phyloP scores from a whole-genome alignment of 2,329 filamentous ascomycete species.

The Colletotrichum musicola region DNA sequence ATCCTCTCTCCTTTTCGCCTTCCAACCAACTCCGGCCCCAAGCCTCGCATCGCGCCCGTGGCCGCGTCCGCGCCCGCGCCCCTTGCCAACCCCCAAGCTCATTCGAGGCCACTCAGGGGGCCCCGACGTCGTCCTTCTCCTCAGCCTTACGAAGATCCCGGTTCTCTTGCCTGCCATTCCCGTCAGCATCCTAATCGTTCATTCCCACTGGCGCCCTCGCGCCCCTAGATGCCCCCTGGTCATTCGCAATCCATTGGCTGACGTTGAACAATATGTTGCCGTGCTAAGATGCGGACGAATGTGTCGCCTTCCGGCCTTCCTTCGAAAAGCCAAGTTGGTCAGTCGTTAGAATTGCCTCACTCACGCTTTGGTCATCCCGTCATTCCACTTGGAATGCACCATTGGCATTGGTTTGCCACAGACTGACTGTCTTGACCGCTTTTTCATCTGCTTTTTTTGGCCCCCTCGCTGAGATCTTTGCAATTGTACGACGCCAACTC shows the following conservation, averaged over 20 bases:
- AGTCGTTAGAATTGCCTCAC: constrained; percentile 14
- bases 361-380: constrained; percentile 8
- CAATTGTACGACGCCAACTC: not conserved
- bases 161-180: constrained; percentile 14
- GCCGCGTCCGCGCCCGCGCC: constrained; percentile 18
- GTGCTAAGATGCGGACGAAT: constrained; percentile 14
- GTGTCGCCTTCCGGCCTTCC: constrained; percentile 12
- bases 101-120: constrained; percentile 27
- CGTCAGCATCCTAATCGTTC: constrained; percentile 36
- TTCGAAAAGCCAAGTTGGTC: constrained; percentile 4
- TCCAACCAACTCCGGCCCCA: not conserved
- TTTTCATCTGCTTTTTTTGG: not conserved
- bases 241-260: constrained; percentile 33
- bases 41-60: not conserved
- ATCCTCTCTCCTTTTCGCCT: constrained; percentile 10
- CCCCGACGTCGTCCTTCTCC: not conserved
- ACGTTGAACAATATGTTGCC: constrained; percentile 10
- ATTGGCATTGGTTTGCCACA: not conserved
- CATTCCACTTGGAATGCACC: not conserved
- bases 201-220: constrained; percentile 27
- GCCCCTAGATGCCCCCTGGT: constrained; percentile 14
- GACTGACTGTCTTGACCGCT: constrained; percentile 7
- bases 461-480: not conserved
- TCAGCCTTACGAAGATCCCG: constrained; percentile 41
- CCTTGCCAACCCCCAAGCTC: constrained; percentile 3